These are phyloP conservation scores for Candida yuanshanica DNA, from an alignment of 805 yeast species.

Conservation along the genomic window DNA sequence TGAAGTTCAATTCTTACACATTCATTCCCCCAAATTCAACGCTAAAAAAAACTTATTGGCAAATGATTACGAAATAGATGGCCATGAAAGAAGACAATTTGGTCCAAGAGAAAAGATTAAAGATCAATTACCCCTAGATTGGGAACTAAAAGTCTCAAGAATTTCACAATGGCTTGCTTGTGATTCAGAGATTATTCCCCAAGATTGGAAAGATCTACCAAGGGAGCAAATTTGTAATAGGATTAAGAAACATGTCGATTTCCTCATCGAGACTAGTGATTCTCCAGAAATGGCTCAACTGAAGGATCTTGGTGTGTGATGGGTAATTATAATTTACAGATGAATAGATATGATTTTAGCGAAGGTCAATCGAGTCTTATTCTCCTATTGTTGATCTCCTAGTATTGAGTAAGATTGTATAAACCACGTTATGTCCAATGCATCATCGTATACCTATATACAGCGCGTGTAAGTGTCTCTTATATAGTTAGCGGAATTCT, in stretches of 20 bases:
- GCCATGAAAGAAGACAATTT: slow-evolving; percentile 23
- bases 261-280: slow-evolving; percentile 24
- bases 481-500: too few relatives aligned
- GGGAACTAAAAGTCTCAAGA: slow-evolving; percentile 24
- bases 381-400: too few relatives aligned
- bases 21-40: slow-evolving; percentile 25
- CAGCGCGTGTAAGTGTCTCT: too few relatives aligned
- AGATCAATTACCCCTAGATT: slow-evolving; percentile 17
- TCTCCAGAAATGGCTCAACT: slow-evolving; percentile 23
- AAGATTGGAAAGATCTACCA: slow-evolving; percentile 21
- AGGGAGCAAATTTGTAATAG: slow-evolving; percentile 19
- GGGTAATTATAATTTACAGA: neutral
- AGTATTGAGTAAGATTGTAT: too few relatives aligned
- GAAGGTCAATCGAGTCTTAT: too few relatives aligned
- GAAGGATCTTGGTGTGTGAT: slow-evolving; percentile 18
- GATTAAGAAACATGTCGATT: slow-evolving; percentile 22
- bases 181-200: slow-evolving; percentile 21
- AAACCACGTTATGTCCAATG: too few relatives aligned
- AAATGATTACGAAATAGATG: slow-evolving; percentile 21
- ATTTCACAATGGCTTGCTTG: slow-evolving; percentile 26
- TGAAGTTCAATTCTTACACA: slow-evolving; percentile 24
- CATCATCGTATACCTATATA: too few relatives aligned
- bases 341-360: too few relatives aligned
- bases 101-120: slow-evolving; percentile 23
- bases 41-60: slow-evolving; percentile 17